Evolutionary conservation across 306 rosid species (phyloP), one percentile per base, ranked within the genome.

Genomic region (Phaseolus lunatus): DNA sequence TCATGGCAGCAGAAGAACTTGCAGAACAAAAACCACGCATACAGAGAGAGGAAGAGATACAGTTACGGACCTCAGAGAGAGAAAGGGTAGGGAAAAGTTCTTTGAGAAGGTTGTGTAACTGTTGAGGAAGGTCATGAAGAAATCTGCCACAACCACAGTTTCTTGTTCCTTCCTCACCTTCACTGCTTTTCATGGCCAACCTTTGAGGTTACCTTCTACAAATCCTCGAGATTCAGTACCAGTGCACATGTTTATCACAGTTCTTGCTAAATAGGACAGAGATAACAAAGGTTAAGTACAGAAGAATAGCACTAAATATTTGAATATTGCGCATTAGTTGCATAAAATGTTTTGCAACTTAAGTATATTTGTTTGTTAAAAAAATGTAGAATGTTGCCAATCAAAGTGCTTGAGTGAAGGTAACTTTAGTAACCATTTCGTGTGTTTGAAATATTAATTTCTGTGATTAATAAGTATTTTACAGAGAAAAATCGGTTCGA

Each of bases 201-300:
- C 68, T 86, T 85, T 44, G 84, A 77, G 66, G 43, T 85, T 35
- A 18, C 24, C 83, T 81, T 82, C 84, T 76, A 78, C 81, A 78
- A 78, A 54, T 77, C 81, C 88, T 86, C 84, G 84, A 88, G 90
- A 86, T 83, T 87, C 88, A 88, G 87, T 47, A 70, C 88, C 77
- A 16, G 86, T 79, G 90, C 91, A 88, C 93, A 90, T 92, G 85
- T 74, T 79, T 82, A 73, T 81, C 73, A 24, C 50, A 20, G 39
- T 71, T 75, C 74, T 82, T 72, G 69, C 31, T 31, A 5, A 18
- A 65, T 15, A 15, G 35, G 23, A 10, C 1, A 41, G 13, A 39
- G 9, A 52, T 63, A 23, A 27, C 8, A n/a, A 29, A 33, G 2
- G 1, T 41, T 10, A 39, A 9, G 44, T 9, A 9, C 44, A 12